Conservation (phyloP, 208 protist species). For the Trypanosoma avium region DNA sequence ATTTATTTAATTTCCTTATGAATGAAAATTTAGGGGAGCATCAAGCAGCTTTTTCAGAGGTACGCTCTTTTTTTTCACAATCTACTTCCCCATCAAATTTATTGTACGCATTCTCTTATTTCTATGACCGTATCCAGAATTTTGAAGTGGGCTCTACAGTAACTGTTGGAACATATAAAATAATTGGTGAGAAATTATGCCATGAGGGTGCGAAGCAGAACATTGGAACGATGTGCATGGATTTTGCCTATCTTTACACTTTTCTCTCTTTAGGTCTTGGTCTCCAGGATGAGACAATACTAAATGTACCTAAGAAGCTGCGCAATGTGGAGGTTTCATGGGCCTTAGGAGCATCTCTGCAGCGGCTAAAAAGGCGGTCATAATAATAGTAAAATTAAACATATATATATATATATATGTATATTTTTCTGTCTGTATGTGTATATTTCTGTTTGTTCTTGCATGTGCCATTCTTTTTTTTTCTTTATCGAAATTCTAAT, state of each 20-base stretch:
- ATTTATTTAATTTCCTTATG: slow-evolving; percentile 24
- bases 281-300: slow-evolving; percentile 34
- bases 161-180: slow-evolving; percentile 31
- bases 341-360: slow-evolving; percentile 78
- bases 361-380: neutral
- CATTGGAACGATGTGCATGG: slow-evolving; percentile 54
- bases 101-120: slow-evolving; percentile 76
- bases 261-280: slow-evolving; percentile 56
- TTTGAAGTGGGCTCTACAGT: slow-evolving; percentile 15
- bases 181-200: slow-evolving; percentile 32
- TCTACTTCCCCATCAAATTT: neutral
- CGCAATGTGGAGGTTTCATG: slow-evolving; percentile 60
- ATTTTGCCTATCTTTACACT: slow-evolving; percentile 74
- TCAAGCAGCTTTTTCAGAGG: neutral
- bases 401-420: no score
- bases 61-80: neutral
- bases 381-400: neutral
- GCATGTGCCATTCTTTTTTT: no score
- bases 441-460: no score
- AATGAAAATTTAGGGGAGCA: slow-evolving; percentile 1
- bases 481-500: no score
- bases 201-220: neutral
- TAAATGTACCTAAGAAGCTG: slow-evolving; percentile 64
- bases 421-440: no score
- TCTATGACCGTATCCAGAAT: slow-evolving; percentile 51